phyloP scores from a whole-genome alignment of 2,329 filamentous ascomycete genomes.

The Onygenales sp. region DNA sequence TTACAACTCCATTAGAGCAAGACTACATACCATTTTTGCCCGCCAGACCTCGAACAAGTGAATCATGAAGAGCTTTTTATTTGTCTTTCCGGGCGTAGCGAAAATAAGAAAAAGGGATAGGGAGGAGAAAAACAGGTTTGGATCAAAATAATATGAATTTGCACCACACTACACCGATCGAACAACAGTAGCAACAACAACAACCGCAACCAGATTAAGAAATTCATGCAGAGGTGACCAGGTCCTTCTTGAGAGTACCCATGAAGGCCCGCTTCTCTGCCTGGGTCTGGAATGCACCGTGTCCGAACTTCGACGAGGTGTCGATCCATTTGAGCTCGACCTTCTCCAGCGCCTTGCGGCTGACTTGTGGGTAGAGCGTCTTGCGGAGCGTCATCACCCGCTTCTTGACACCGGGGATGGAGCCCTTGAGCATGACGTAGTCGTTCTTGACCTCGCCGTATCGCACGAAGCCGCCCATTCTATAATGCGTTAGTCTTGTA shows the following conservation, averaged over 20 bases:
- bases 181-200: background rate
- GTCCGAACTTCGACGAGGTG: conserved; percentile 98
- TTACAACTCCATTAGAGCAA: too few species aligned
- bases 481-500: conserved; percentile 34
- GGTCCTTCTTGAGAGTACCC: conserved; percentile 99
- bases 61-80: background rate
- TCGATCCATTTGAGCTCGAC: conserved; percentile 99
- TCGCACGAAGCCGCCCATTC: conserved; percentile 97
- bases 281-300: conserved; percentile 98
- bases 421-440: conserved; percentile 96
- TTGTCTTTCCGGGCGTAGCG: background rate
- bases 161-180: conserved; percentile 4
- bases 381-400: conserved; percentile 97
- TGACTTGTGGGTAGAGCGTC: conserved; percentile 97
- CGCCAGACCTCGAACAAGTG: background rate
- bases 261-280: conserved; percentile 97
- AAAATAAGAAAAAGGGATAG: background rate
- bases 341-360: conserved; percentile 93
- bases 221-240: conserved; percentile 35
- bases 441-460: conserved; percentile 99
- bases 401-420: conserved; percentile 98
- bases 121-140: background rate
- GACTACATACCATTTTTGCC: too few species aligned
- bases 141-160: conserved; percentile 2
- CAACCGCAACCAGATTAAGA: conserved; percentile 1